Conservation (phyloP, 140 eudicot genomes). For the Senecio squalidus region DNA sequence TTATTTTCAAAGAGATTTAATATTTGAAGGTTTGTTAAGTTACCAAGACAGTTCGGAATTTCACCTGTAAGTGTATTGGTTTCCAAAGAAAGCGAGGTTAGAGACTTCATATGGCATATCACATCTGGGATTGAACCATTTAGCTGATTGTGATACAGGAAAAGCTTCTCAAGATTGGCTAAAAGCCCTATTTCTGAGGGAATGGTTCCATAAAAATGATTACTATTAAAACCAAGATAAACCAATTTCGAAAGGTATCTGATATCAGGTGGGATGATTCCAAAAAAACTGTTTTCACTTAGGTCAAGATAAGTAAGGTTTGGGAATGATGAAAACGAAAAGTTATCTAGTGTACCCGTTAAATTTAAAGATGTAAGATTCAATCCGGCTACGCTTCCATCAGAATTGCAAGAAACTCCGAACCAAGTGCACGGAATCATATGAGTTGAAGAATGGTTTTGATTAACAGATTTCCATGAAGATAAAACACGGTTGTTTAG, state of each 20-base stretch:
- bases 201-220: conserved; percentile 19
- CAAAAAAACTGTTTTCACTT: conserved; percentile 16
- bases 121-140: conserved; percentile 19
- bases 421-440: neutral
- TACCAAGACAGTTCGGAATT: conserved; percentile 20
- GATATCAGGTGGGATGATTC: conserved; percentile 27
- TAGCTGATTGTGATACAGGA: conserved; percentile 7
- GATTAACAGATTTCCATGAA: neutral
- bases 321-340: conserved; percentile 9
- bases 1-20: neutral
- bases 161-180: conserved; percentile 12
- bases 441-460: neutral
- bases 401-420: neutral
- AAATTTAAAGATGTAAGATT: neutral
- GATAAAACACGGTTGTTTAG: neutral
- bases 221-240: conserved; percentile 8
- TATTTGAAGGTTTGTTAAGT: neutral
- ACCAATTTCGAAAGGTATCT: conserved; percentile 3
- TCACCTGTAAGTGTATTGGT: conserved; percentile 5
- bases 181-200: conserved; percentile 15
- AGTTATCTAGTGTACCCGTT: neutral
- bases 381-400: neutral
- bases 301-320: conserved; percentile 8
- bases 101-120: conserved; percentile 22
- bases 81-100: conserved; percentile 15